A percentile compares a stretch with the other conserved stretches of the same genome.
Evolutionary conservation across 1,284 basidiomycete species (phyloP).

Genomic region (Apiotrichum mycotoxinovorans): DNA sequence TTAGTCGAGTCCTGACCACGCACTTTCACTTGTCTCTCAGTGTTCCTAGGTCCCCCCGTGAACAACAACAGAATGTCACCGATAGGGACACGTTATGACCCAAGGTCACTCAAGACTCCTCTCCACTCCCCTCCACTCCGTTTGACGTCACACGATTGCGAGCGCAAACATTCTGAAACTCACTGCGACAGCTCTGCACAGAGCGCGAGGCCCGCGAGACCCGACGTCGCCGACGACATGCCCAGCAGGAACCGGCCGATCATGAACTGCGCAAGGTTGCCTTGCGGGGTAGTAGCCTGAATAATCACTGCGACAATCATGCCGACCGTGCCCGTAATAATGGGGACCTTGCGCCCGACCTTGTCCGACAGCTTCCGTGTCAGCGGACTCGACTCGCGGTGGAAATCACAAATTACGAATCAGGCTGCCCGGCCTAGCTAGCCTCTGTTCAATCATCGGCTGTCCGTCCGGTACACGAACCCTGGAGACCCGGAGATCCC

Average conservation of each 20-base stretch:
- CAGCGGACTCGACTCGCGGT: background rate
- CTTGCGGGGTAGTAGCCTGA: conserved; percentile 12
- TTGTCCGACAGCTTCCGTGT: background rate
- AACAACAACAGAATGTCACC: no score
- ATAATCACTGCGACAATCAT: conserved; percentile 3
- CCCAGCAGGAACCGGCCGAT: conserved; percentile 5
- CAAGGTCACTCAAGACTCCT: no score
- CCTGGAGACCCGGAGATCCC: no score
- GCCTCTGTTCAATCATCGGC: no score
- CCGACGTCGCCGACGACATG: background rate
- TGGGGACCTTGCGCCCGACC: background rate
- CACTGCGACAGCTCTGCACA: background rate
- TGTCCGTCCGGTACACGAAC: no score
- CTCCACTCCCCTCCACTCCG: no score
- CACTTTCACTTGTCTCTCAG: no score
- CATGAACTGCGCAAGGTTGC: conserved; percentile 27
- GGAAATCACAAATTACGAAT: background rate
- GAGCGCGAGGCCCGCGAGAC: background rate
- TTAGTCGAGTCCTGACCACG: background rate
- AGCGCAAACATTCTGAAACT: no score
- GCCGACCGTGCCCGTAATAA: background rate
- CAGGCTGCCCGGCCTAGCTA: no score
- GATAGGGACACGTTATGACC: no score
- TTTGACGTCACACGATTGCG: no score
- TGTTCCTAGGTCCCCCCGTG: no score